These are phyloP conservation scores for Coemansia sp. DNA, from an alignment of 192 early-diverging fungal genomes.

Conservation along the genomic window DNA sequence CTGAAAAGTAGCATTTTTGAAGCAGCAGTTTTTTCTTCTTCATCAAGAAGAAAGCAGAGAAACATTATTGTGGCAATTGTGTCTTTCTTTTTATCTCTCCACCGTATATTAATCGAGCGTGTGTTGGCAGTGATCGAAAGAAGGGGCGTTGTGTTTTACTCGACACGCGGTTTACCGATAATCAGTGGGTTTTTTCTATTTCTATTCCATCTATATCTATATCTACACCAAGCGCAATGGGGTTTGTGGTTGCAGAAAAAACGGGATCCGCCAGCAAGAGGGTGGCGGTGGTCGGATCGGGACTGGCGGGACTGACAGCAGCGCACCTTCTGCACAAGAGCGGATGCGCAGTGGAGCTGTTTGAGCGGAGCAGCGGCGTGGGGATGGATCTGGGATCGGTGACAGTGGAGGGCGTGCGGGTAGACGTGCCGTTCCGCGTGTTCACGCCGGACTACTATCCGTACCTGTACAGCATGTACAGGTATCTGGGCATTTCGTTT, in stretches of 20 bases:
- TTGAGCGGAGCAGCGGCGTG: constrained; percentile 26
- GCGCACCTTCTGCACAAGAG: constrained; percentile 39
- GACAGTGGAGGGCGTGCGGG: constrained; percentile 36
- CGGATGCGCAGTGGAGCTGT: constrained; percentile 39
- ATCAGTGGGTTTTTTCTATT: not conserved
- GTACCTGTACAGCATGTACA: constrained; percentile 38
- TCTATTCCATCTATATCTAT: not conserved
- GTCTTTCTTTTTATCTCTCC: too few species aligned
- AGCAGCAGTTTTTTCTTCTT: too few species aligned
- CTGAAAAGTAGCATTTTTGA: too few species aligned
- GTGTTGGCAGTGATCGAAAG: too few species aligned
- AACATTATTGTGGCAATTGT: too few species aligned
- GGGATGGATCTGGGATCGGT: constrained; percentile 53
- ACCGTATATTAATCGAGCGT: too few species aligned
- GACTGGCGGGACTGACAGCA: constrained; percentile 48
- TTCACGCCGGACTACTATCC: constrained; percentile 54
- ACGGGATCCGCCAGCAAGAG: constrained; percentile 9
- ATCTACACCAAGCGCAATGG: not conserved
- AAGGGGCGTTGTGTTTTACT: too few species aligned
- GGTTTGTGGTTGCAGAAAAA: not conserved
- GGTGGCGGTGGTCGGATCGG: constrained; percentile 48
- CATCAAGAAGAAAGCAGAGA: too few species aligned
- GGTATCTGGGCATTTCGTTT: constrained; percentile 32
- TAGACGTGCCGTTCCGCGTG: constrained; percentile 56
- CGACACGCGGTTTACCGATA: too few species aligned